Base-by-base conservation (phyloP, 805 yeast species). In the Suhomyces kilbournensis region DNA sequence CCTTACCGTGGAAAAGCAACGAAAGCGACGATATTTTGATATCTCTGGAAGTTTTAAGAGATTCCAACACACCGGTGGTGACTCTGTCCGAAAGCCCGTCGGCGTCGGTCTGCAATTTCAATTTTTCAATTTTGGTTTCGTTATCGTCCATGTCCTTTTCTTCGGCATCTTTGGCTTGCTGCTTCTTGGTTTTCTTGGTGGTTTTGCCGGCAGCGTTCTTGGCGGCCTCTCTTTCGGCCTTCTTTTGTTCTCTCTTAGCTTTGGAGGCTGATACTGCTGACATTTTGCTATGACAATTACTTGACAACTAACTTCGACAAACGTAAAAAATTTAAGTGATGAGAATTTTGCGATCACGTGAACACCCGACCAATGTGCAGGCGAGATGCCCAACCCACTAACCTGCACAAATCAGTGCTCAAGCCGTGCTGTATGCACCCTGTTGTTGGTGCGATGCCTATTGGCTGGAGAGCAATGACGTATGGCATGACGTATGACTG, bases 201-300 rank as follows among this genome's bases (percentile, higher is more conserved):
- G 83, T 77, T 66, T 91, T 92, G 62, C 88, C 89, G 55, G 90
- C 96, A 49, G 78, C 69, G 32, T 71, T 63, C 65, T 73, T 74
- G 56, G 71, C 70, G 59, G 79, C 79, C 62, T 75, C 79, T 63
- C 71, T 74, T 63, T 73, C 79, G 62, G 88, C 90, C 74, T 91
- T 90, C 78, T 92, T 93, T 60, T 96, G 97, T 60, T 93, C 97
- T 86, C 99, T 90, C 79, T 93, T 94, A 58, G 98, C 98, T 74
- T 93, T 93, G 19, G 97, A 91, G 60, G 97, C 85, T 52, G 98
- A 93, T 60, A 85, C 81, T 12, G 56, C 44, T 53, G 83, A 79
- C 76, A 71, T 71, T 25, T 28, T 53, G n/a, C n/a, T n/a, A n/a
- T n/a, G n/a, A n/a, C n/a, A n/a, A n/a, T n/a, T n/a, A n/a, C n/a